Evolutionary conservation across 306 rosid genomes (phyloP), one percentile per base, ranked within the genome.

Genomic region (Astragalus membranaceus): DNA sequence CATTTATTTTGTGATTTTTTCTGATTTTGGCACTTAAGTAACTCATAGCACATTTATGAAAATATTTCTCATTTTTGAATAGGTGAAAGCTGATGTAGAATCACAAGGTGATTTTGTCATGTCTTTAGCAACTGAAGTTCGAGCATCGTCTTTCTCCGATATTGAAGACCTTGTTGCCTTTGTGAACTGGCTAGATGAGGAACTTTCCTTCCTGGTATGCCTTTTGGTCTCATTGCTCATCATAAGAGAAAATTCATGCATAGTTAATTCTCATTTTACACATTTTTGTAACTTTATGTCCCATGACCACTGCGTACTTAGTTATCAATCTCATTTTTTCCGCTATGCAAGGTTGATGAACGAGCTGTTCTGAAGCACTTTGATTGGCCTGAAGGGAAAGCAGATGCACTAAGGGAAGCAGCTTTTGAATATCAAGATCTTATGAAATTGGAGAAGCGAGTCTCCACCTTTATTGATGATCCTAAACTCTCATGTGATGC

Each of bases 381-480:
- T 33, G 99, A 95, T 78, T 95, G 99, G 99, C 99, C 99, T 30
- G 99, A 95, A 81, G 99, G 99, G 75, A 95, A 95, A 82, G 96
- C 96, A 26, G 99, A 95, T 79, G 99, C 99, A 52, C 71, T 95
- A 63, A 89, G 99, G 87, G 99, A 95, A 77, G 97, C 99, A 16
- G 86, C 99, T 69, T 95, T 95, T 66, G 99, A 95, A 70, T 91
- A 87, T 80, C 99, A 95, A 67, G 99, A 91, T 82, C 77, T 95
- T 59, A 77, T 89, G 82, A 95, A 89, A 78, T 72, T 91, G 89
- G 99, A 91, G 90, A 89, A 95, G 60, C 78, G 29, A 64, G 93
- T 86, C 74, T 76, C 97, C 77, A 80, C 95, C 60, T 95, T 95
- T 69, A 80, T 48, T 53, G 99, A 91, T 82, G 99, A 95, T 79